Percentiles rank a stretch among this genome's conserved stretches.
phyloP scores from a whole-genome alignment of 2,329 filamentous ascomycete genomes.

The Aspergillus sp. region DNA sequence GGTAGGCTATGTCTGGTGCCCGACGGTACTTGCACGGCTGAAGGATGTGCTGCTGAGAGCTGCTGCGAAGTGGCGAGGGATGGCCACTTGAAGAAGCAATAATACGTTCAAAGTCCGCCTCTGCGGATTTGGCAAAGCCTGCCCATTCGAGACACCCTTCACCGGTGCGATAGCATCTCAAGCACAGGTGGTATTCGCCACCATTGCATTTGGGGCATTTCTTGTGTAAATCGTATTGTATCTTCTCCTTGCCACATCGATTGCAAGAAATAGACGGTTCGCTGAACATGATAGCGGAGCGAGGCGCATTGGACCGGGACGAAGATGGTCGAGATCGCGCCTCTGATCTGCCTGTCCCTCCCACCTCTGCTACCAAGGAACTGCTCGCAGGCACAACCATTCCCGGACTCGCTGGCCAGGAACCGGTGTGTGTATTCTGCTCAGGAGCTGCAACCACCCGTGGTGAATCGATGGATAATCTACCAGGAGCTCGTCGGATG shows the following conservation, averaged over 20 bases:
- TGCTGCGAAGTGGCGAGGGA: slow-evolving; percentile 12
- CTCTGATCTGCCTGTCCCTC: slow-evolving; percentile 23
- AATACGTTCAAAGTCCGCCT: slow-evolving; percentile 64
- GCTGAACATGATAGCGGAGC: slow-evolving; percentile 49
- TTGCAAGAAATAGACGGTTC: slow-evolving; percentile 77
- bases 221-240: slow-evolving; percentile 86
- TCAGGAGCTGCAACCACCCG: slow-evolving; percentile 23
- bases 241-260: slow-evolving; percentile 68
- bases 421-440: slow-evolving; percentile 2
- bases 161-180: slow-evolving; percentile 74
- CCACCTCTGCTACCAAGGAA: slow-evolving; percentile 18
- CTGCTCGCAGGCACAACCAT: slow-evolving; percentile 14
- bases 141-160: slow-evolving; percentile 85
- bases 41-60: slow-evolving; percentile 58
- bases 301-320: slow-evolving; percentile 30
- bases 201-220: slow-evolving; percentile 71
- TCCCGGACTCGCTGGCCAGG: slow-evolving; percentile 16
- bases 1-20: slow-evolving; percentile 30
- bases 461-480: slow-evolving; percentile 30
- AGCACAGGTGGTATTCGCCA: slow-evolving; percentile 77
- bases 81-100: slow-evolving; percentile 34
- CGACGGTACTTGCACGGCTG: slow-evolving; percentile 38
- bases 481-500: slow-evolving; percentile 23
- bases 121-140: slow-evolving; percentile 77
- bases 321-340: slow-evolving; percentile 35